Conservation (phyloP, 2,329 filamentous ascomycete species). For the Verticillium nubilum region DNA sequence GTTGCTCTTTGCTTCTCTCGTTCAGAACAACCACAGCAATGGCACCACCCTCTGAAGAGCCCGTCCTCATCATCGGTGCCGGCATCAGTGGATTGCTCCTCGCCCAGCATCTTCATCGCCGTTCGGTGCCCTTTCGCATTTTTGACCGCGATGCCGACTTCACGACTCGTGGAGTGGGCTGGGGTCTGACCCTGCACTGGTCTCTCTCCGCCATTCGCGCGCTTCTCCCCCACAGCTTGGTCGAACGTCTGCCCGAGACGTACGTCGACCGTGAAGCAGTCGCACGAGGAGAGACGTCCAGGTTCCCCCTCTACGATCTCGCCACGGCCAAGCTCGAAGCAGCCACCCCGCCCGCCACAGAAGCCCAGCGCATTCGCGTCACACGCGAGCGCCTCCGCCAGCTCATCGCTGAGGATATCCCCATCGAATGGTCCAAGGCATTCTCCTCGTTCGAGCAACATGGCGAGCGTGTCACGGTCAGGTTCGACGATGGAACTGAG, state of each 20-base stretch:
- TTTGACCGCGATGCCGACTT: slow-evolving; percentile 48
- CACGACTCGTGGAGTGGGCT: slow-evolving; percentile 44
- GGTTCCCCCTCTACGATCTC: slow-evolving; percentile 52
- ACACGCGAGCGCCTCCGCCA: slow-evolving; percentile 38
- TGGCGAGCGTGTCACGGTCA: slow-evolving; percentile 27
- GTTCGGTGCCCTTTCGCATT: slow-evolving; percentile 36
- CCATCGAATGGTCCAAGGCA: slow-evolving; percentile 39
- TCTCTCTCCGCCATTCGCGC: slow-evolving; percentile 45
- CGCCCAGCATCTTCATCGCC: slow-evolving; percentile 25
- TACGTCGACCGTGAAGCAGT: slow-evolving; percentile 50
- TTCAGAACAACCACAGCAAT: background rate
- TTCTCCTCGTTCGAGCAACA: slow-evolving; percentile 21
- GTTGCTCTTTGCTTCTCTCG: too few species aligned
- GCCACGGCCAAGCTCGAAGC: slow-evolving; percentile 35
- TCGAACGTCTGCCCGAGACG: slow-evolving; percentile 38
- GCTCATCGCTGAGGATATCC: slow-evolving; percentile 38
- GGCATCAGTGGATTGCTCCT: slow-evolving; percentile 31
- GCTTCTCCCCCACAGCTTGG: slow-evolving; percentile 43
- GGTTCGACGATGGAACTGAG: slow-evolving; percentile 40
- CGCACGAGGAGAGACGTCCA: slow-evolving; percentile 35
- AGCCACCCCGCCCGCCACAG: slow-evolving; percentile 36
- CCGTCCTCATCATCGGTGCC: slow-evolving; percentile 30
- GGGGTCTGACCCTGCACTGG: slow-evolving; percentile 62
- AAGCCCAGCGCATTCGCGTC: slow-evolving; percentile 40
- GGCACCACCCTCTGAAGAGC: background rate